A percentile compares a stretch with the other conserved stretches of the same genome.
phyloP scores from a whole-genome alignment of 208 protist species.

The Strigomonas oncopelti region DNA sequence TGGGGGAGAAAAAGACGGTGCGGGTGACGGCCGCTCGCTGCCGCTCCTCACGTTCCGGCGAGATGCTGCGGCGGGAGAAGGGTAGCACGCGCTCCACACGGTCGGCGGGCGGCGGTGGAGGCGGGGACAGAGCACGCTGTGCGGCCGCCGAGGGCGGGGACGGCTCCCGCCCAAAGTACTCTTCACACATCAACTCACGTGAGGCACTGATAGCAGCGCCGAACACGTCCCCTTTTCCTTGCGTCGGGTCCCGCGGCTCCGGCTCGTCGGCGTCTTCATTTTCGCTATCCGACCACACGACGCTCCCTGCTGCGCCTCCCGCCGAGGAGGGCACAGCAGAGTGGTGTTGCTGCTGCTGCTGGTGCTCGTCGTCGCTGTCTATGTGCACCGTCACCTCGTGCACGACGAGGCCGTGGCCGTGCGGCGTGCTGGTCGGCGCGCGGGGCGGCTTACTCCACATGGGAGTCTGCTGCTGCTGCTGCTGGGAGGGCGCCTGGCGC shows the following conservation, averaged over 20 bases:
- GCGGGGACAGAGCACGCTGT: too few species aligned
- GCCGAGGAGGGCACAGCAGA: too few species aligned
- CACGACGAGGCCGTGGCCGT: not conserved
- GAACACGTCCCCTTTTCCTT: not conserved
- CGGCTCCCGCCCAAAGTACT: not conserved
- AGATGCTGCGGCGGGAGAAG: conserved; percentile 3
- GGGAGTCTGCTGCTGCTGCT: conserved; percentile 7
- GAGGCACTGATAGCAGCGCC: too few species aligned
- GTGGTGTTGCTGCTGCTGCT: too few species aligned
- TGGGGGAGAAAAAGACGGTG: not conserved
- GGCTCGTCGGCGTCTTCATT: conserved; percentile 6
- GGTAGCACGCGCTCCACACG: conserved; percentile 9
- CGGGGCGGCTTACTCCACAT: conserved; percentile 6
- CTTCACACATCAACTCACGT: too few species aligned
- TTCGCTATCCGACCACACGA: not conserved
- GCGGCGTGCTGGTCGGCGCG: conserved; percentile 9
- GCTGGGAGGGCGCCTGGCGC: too few species aligned
- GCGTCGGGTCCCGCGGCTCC: conserved; percentile 1
- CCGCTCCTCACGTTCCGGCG: not conserved
- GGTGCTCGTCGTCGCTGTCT: not conserved
- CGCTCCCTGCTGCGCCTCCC: not conserved
- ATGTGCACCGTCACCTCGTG: conserved; percentile 1
- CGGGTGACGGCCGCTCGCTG: not conserved
- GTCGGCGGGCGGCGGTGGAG: conserved; percentile 1
- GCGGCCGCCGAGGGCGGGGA: conserved; percentile 1